Evolutionary conservation across 345 rosid genomes (phyloP), one percentile per base, ranked within the genome.

Genomic region (Populus davidiana): DNA sequence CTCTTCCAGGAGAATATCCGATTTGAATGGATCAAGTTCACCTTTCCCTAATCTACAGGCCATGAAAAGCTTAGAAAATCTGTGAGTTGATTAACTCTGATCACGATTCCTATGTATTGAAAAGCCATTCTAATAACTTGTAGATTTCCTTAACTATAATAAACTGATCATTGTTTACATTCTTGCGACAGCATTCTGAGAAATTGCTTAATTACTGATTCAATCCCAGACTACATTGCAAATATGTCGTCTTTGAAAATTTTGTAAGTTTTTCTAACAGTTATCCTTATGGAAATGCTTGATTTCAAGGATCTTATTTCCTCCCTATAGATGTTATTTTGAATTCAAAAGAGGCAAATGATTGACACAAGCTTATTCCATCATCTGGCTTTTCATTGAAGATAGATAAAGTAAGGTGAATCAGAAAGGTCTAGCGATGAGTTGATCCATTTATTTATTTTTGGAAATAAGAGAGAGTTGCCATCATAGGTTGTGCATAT

Each of bases 1-100:
- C 13, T 47, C 41, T 78, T 38, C 65, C 72, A 93, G 93, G 93
- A 89, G 91, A 80, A 89, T 93, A 79, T 83, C 89, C 9, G 91
- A 93, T 84, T 83, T 95, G 82, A 74, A 49, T 21, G 93, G 93
- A 77, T 70, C 88, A 18, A 16, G 78, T 77, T 90, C 86, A 21
- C 12, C 59, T 70, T 89, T 95, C 71, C 97, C 98, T 8, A 49
- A 85, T 81, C 74, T 95, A 74, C 10, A 4, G 76, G 81, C 39
- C 11, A 38, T 86, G 83, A 76, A 27, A 6, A 76, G 6, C 0
- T 38, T 86, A 70, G 0, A 3, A 71, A 4, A 14, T 68, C 73
- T 93, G 99, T 95, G 84, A 87, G 98, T 84, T 67, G 76, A 50
- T 43, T 71, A 12, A 64, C 23, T 10, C 52, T 65, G 59, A 61